A percentile compares a stretch with the other conserved stretches of the same genome.
Evolutionary conservation across 169 alveolate species (phyloP).

Genomic region (Plasmodium cynomolgi): DNA sequence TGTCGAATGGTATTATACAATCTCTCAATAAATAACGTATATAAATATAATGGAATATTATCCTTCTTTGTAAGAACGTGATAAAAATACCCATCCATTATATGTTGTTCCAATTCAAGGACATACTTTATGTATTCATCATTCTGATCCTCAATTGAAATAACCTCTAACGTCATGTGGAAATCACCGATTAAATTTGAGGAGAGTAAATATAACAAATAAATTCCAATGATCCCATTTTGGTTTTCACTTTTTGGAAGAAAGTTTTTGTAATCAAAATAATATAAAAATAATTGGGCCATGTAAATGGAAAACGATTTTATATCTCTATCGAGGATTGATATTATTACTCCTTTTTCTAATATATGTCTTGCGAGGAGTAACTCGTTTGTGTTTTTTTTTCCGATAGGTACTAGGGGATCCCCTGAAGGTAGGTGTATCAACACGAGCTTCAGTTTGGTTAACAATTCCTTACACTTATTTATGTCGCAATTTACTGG

Average conservation of each 20-base stretch:
- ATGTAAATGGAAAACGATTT: slow-evolving; percentile 62
- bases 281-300: slow-evolving; percentile 41
- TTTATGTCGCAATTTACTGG: slow-evolving; percentile 1
- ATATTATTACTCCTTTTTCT: slow-evolving; percentile 64
- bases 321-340: slow-evolving; percentile 26
- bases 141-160: slow-evolving; percentile 50
- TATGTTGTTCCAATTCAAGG: slow-evolving; percentile 79
- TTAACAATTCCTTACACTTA: slow-evolving; percentile 40
- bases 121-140: slow-evolving; percentile 75
- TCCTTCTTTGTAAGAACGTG: slow-evolving; percentile 39
- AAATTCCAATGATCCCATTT: slow-evolving; percentile 78
- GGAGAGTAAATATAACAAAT: slow-evolving; percentile 79
- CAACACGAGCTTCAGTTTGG: slow-evolving; percentile 12
- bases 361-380: slow-evolving; percentile 41
- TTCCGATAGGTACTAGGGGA: slow-evolving; percentile 48
- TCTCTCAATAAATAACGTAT: slow-evolving; percentile 58
- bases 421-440: slow-evolving; percentile 42
- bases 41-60: slow-evolving; percentile 65
- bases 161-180: slow-evolving; percentile 80
- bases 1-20: slow-evolving; percentile 77
- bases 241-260: slow-evolving; percentile 69
- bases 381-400: slow-evolving; percentile 38
- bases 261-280: slow-evolving; percentile 16
- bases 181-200: slow-evolving; percentile 83
- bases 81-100: slow-evolving; percentile 84